Base-by-base conservation (phyloP, 192 early-diverging fungal genomes). In the Allomyces javanicus region DNA sequence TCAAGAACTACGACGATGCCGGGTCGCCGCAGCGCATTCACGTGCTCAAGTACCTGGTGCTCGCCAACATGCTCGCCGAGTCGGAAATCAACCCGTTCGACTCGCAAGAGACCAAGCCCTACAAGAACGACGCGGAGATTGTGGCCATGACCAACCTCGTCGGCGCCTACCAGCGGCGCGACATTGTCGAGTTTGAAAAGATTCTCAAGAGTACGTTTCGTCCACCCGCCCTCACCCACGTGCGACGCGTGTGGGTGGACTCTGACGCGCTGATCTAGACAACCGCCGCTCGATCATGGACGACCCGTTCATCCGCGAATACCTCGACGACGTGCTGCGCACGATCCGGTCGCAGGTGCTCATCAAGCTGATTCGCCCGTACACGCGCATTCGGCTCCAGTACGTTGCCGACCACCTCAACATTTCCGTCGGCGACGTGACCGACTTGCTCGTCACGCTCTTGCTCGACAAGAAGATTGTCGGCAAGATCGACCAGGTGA, bases 1-100 rank as follows among this genome's bases (percentile, higher is more conserved):
- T 98, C 77, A 93, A 93, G 65, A 94, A 93, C 70, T 98, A 94
- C 73, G 93, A 98, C 70, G 95, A 98, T 72, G 92, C 95, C 0
- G 95, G 95, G 55, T 89, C 85, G 69, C 84, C 81, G 21, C 92
- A 92, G 71, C 86, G 95, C 65, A 92, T 98, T 62, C 83, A 87
- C 66, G 91, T 92, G 33, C 78, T 98, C 44, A 95, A 96, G 82
- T 92, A 98, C 74, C 77, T 98, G 44, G 92, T 96, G 0, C 71
- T 98, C 67, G 93, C 95, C 21, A 94, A 92, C 69, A 96, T 98
- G 93, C 76, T 98, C 67, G 92, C 89, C 70, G 89, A 95, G 72
- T 92, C 87, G 21, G 81, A 90, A 69, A 93, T 98, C 77, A 94
- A 96, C 72, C 93, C 92, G 0, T 91, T 98, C 69, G 91, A 94